Evolutionary conservation across 495 filamentous ascomycete species (phyloP), one percentile per base, ranked within the genome.

Genomic region (Antarctomyces pellizariae): DNA sequence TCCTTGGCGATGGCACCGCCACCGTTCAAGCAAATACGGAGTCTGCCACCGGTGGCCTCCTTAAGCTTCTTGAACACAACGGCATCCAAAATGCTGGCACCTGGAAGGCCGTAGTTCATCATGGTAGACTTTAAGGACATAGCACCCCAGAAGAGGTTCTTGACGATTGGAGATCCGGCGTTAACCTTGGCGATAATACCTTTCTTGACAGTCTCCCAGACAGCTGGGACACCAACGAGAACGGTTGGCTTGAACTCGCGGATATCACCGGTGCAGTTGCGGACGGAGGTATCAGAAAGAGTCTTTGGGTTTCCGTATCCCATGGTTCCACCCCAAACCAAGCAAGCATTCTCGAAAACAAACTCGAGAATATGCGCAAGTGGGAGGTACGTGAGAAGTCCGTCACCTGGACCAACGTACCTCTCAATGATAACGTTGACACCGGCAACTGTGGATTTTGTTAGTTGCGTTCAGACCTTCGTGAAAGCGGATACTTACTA

Each of bases 181-280:
- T 74, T 69, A 32, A 95, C 67, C 52, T 91, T 86, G 43, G 62
- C 58, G 35, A 90, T 57, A 36, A 97, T 84, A 38, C 86, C 86
- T 50, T 97, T 97, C 70, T 93, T 95, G 37, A 97, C 79, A 0
- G 79, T 71, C 52, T 97, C 86, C 76, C 83, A 97, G 7, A 97
- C 86, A 17, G 84, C 82, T 5, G 86, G 86, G 11, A 97, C 86
- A 44, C 86, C 86, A 25, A 93, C 79, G 23, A 97, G 59, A 35
- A 97, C 67, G 11, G 75, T 83, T 13, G 86, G 86, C 42, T 69
- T 71, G 52, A 92, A 80, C 44, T 97, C 86, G 34, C 71, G 67
- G 41, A 97, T 95, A 46, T 97, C 86, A 33, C 86, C 86, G 43
- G 73, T 75, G 64, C 79, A 95, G 50, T 92, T 89, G 33, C 76